Percentiles rank a stretch among this genome's conserved stretches.
These are phyloP conservation scores for Cladosporium sp. DNA, from an alignment of 2,329 filamentous ascomycete genomes.

Conservation along the genomic window DNA sequence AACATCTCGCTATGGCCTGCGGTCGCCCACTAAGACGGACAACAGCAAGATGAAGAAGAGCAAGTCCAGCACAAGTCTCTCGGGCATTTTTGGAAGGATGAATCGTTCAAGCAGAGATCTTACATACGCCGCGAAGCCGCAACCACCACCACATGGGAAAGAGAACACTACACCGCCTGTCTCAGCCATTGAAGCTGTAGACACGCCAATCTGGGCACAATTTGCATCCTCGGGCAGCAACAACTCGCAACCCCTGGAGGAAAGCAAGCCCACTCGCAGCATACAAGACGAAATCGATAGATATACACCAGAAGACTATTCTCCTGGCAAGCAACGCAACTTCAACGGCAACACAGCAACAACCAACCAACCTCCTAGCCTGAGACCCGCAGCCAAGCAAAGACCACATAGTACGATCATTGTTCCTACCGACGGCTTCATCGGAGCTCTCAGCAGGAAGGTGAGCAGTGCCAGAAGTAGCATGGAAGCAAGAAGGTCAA, in stretches of 20 bases:
- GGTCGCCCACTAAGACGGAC: constrained; percentile 4
- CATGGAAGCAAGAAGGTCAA: constrained; percentile 24
- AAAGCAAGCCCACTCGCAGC: constrained; percentile 38
- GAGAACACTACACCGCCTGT: constrained; percentile 70
- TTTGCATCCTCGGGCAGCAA: constrained; percentile 47
- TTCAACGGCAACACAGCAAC: constrained; percentile 35
- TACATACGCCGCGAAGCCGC: constrained; percentile 44
- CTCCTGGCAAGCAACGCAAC: constrained; percentile 59
- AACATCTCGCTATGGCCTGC: neutral
- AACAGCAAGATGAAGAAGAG: constrained; percentile 54
- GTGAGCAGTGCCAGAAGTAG: constrained; percentile 25
- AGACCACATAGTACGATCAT: constrained; percentile 28
- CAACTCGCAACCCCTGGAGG: constrained; percentile 48
- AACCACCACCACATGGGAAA: constrained; percentile 61
- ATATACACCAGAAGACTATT: constrained; percentile 58
- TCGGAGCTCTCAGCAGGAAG: constrained; percentile 25
- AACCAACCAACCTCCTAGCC: constrained; percentile 35
- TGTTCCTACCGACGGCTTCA: constrained; percentile 18
- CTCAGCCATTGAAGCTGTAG: constrained; percentile 40
- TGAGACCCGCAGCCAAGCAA: constrained; percentile 40
- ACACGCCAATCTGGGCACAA: constrained; percentile 73
- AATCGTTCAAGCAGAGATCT: constrained; percentile 62
- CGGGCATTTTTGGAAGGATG: constrained; percentile 67
- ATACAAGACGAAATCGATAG: constrained; percentile 53
- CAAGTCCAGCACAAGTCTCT: constrained; percentile 81